Percentiles rank a stretch among this genome's conserved stretches.
Conservation (phyloP, 1,284 basidiomycete species). For the Cryptococcus depauperatus region DNA sequence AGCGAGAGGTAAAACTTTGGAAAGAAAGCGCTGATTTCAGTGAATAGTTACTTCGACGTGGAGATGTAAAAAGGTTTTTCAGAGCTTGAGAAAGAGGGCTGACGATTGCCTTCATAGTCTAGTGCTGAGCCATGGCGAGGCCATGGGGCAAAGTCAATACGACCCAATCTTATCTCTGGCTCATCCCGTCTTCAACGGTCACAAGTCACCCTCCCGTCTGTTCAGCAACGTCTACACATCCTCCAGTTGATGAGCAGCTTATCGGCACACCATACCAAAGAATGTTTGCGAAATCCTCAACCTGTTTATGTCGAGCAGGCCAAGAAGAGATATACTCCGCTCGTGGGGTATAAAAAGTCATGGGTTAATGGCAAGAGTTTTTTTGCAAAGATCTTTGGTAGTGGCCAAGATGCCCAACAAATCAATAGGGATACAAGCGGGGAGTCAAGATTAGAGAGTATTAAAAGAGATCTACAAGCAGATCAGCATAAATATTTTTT, state of each 20-base stretch:
- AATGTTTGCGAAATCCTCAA: slow-evolving; percentile 77
- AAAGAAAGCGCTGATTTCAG: slow-evolving; percentile 2
- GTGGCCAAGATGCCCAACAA: slow-evolving; percentile 27
- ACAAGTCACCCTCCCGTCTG: slow-evolving; percentile 51
- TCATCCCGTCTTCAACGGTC: slow-evolving; percentile 27
- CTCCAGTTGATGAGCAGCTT: slow-evolving; percentile 76
- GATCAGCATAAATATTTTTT: slow-evolving; percentile 92
- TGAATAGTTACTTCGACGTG: slow-evolving; percentile 18
- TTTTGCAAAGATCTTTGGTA: slow-evolving; percentile 49
- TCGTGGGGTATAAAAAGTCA: slow-evolving; percentile 66
- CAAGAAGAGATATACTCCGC: slow-evolving; percentile 67
- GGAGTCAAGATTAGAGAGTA: slow-evolving; percentile 46
- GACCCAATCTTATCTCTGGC: slow-evolving; percentile 22
- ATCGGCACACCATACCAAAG: slow-evolving; percentile 78
- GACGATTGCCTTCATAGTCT: slow-evolving; percentile 10
- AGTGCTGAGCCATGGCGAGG: slow-evolving; percentile 25
- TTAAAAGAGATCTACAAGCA: slow-evolving; percentile 46
- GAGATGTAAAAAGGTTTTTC: slow-evolving; percentile 17
- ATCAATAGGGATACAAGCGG: slow-evolving; percentile 48
- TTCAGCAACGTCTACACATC: slow-evolving; percentile 72
- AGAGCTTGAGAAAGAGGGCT: not conserved
- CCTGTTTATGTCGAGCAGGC: slow-evolving; percentile 75
- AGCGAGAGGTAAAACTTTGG: slow-evolving; percentile 2
- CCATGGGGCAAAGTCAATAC: slow-evolving; percentile 20
- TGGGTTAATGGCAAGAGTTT: slow-evolving; percentile 53